phyloP scores from a whole-genome alignment of 768 basidiomycete genomes.

The Auriscalpium orientale region DNA sequence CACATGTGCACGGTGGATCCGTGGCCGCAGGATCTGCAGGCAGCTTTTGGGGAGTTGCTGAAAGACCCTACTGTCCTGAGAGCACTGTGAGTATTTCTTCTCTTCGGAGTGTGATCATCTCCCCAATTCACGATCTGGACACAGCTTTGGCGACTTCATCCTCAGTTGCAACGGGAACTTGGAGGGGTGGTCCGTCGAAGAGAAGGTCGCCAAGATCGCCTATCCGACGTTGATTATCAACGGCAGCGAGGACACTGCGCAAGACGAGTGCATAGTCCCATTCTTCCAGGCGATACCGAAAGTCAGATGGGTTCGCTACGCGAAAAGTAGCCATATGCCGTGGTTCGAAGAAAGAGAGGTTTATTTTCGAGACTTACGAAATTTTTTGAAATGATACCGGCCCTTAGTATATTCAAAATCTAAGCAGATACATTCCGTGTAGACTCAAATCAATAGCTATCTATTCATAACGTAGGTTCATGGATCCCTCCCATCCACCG shows the following conservation, averaged over 20 bases:
- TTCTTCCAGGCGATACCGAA: slow-evolving; percentile 31
- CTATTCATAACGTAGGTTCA: background rate
- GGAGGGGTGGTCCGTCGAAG: slow-evolving; percentile 40
- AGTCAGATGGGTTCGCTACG: slow-evolving; percentile 30
- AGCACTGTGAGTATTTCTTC: slow-evolving; percentile 33
- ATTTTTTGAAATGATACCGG: background rate
- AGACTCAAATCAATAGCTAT: too few relatives aligned
- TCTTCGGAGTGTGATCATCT: background rate
- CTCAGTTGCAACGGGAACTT: slow-evolving; percentile 34
- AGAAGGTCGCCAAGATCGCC: slow-evolving; percentile 34
- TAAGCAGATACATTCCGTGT: background rate
- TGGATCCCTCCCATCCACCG: background rate
- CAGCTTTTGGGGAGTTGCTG: slow-evolving; percentile 26
- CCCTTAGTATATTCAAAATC: too few relatives aligned
- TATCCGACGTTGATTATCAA: slow-evolving; percentile 29
- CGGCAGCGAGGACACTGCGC: slow-evolving; percentile 33
- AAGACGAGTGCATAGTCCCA: slow-evolving; percentile 31
- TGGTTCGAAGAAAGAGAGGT: background rate
- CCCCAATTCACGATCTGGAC: background rate
- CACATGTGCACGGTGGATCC: slow-evolving; percentile 40
- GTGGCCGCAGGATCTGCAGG: slow-evolving; percentile 32
- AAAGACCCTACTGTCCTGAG: slow-evolving; percentile 41
- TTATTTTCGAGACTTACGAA: background rate
- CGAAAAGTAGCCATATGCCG: background rate
- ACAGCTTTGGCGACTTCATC: slow-evolving; percentile 26